Conservation (phyloP, 495 filamentous ascomycete genomes). For the Annulohypoxylon bovei region DNA sequence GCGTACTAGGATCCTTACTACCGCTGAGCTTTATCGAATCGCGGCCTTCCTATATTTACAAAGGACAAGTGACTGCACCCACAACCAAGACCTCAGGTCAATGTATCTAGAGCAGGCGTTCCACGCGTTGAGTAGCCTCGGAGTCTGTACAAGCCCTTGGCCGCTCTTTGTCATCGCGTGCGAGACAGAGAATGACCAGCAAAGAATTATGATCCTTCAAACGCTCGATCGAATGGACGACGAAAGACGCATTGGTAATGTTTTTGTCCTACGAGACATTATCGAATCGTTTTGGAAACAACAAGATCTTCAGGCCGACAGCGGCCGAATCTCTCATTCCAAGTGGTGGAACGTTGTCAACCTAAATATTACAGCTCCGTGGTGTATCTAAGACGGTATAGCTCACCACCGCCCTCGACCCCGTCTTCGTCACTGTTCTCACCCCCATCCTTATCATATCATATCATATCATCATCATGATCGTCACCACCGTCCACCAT, state of each 20-base stretch:
- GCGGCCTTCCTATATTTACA: constrained; percentile 47
- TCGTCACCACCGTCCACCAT: background rate
- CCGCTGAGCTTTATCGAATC: constrained; percentile 50
- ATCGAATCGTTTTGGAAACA: constrained; percentile 52
- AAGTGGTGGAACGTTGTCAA: constrained; percentile 52
- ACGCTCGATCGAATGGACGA: constrained; percentile 48
- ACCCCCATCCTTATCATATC: background rate
- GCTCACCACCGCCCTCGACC: background rate
- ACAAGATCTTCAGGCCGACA: constrained; percentile 49
- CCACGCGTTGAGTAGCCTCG: constrained; percentile 32
- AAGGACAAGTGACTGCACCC: constrained; percentile 38
- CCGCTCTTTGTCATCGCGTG: constrained; percentile 51
- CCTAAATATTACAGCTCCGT: constrained; percentile 44
- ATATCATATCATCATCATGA: background rate
- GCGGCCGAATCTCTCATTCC: constrained; percentile 31
- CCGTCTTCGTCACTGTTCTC: background rate
- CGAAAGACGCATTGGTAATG: constrained; percentile 48
- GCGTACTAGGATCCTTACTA: constrained; percentile 41
- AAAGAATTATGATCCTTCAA: constrained; percentile 46
- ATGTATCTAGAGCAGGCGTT: constrained; percentile 44
- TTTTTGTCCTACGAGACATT: constrained; percentile 49
- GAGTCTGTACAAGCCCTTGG: constrained; percentile 51
- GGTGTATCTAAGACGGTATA: constrained; percentile 45
- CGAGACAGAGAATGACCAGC: constrained; percentile 48
- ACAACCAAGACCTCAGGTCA: constrained; percentile 39